These are phyloP conservation scores for Actinomortierella ambigua DNA, from an alignment of 371 early-diverging fungal species.

Conservation along the genomic window DNA sequence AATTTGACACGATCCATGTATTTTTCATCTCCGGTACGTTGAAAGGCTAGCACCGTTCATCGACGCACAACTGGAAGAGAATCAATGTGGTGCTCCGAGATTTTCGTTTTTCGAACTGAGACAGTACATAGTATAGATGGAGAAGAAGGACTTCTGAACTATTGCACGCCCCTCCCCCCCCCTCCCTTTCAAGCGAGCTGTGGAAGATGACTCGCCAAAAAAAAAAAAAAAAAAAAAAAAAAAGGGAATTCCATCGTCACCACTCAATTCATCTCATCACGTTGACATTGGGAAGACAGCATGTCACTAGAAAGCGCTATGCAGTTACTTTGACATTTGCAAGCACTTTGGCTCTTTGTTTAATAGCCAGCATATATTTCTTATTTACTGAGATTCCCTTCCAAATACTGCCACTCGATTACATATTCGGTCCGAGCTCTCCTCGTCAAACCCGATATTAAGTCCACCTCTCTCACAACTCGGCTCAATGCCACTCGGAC, in stretches of 20 bases:
- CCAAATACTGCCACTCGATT: too few relatives aligned
- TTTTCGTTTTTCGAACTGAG: not conserved
- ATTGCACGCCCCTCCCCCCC: not conserved
- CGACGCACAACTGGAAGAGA: not conserved
- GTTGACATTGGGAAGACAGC: not conserved
- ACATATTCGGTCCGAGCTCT: too few relatives aligned
- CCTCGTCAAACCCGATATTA: too few relatives aligned
- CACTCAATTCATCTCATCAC: not conserved
- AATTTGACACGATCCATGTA: too few relatives aligned
- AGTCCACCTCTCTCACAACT: too few relatives aligned
- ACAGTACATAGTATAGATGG: not conserved
- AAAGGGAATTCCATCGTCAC: not conserved
- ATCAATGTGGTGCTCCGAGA: not conserved
- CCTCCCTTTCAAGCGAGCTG: not conserved
- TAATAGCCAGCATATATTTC: too few relatives aligned
- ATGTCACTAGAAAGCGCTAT: too few relatives aligned
- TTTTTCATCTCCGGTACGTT: too few relatives aligned
- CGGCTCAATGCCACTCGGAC: too few relatives aligned
- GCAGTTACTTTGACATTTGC: too few relatives aligned
- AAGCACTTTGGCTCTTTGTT: too few relatives aligned
- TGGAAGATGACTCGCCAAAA: not conserved
- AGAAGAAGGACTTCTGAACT: not conserved
- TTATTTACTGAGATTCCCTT: too few relatives aligned
- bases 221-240: not conserved
- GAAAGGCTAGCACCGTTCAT: slow-evolving; percentile 2